Conservation (phyloP, 371 early-diverging fungal genomes). For the Dinochytrium kinnereticum region DNA sequence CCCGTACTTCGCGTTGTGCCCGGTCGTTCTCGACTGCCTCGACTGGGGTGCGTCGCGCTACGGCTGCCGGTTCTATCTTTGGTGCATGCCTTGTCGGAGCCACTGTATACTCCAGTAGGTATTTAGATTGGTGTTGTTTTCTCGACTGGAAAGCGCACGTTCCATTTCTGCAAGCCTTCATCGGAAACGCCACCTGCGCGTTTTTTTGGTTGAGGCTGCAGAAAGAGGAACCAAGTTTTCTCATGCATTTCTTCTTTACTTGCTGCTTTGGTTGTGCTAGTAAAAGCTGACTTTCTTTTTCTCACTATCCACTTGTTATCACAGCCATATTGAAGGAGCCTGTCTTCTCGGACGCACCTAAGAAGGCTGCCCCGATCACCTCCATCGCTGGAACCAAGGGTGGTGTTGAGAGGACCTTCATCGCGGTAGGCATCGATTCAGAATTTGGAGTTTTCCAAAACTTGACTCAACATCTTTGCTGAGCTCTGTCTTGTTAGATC, state of each 20-base stretch:
- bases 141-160: too few relatives aligned
- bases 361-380: constrained; percentile 25
- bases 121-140: neutral
- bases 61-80: neutral
- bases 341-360: neutral
- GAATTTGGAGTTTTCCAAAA: too few relatives aligned
- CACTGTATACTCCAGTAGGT: neutral
- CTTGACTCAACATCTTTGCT: neutral
- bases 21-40: neutral
- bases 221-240: too few relatives aligned
- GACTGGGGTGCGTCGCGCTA: neutral
- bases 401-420: constrained; percentile 80
- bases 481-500: constrained; percentile 33
- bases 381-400: constrained; percentile 67
- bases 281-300: too few relatives aligned
- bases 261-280: too few relatives aligned
- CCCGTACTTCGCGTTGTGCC: constrained; percentile 3
- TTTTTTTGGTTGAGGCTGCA: too few relatives aligned
- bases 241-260: too few relatives aligned
- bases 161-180: too few relatives aligned
- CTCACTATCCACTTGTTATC: too few relatives aligned
- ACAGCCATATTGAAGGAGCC: constrained; percentile 19
- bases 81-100: neutral
- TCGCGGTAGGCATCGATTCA: constrained; percentile 72
- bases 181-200: too few relatives aligned